A percentile compares a stretch with the other conserved stretches of the same genome.
Conservation (phyloP, 2,329 filamentous ascomycete species). For the Phaeoacremonium minimum region DNA sequence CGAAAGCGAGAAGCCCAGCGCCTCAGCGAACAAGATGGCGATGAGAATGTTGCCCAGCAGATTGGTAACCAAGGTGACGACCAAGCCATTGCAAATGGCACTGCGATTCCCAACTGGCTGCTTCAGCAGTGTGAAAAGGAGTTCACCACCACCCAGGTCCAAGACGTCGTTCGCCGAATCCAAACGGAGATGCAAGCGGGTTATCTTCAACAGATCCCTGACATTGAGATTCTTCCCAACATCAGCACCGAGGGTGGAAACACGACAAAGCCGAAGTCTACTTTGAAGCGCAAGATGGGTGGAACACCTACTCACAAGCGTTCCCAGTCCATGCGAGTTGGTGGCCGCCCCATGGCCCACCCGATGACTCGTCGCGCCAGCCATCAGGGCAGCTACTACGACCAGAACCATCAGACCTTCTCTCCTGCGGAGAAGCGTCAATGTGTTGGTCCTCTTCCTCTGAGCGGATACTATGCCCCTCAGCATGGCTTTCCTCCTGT, state of each 20-base stretch:
- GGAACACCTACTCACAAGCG: background rate
- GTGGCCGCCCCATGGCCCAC: too few relatives aligned
- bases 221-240: slow-evolving; percentile 56
- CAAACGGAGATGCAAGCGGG: slow-evolving; percentile 37
- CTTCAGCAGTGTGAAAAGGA: slow-evolving; percentile 37
- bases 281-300: background rate
- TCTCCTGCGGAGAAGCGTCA: too few relatives aligned
- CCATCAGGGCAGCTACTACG: too few relatives aligned
- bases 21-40: slow-evolving; percentile 29
- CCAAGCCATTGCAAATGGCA: slow-evolving; percentile 28
- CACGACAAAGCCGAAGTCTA: background rate
- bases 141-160: slow-evolving; percentile 42
- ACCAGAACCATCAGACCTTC: too few relatives aligned
- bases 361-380: too few relatives aligned
- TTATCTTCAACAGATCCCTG: slow-evolving; percentile 42
- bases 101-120: slow-evolving; percentile 45
- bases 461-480: too few relatives aligned
- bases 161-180: slow-evolving; percentile 40
- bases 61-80: slow-evolving; percentile 23
- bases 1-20: slow-evolving; percentile 62
- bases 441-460: too few relatives aligned
- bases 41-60: slow-evolving; percentile 18
- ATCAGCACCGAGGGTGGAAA: slow-evolving; percentile 34
- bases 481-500: too few relatives aligned
- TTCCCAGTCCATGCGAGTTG: too few relatives aligned